Percentiles rank a stretch among this genome's conserved stretches.
These are phyloP conservation scores for Trichoderma arundinaceum DNA, from an alignment of 2,329 filamentous ascomycete genomes.

Conservation along the genomic window DNA sequence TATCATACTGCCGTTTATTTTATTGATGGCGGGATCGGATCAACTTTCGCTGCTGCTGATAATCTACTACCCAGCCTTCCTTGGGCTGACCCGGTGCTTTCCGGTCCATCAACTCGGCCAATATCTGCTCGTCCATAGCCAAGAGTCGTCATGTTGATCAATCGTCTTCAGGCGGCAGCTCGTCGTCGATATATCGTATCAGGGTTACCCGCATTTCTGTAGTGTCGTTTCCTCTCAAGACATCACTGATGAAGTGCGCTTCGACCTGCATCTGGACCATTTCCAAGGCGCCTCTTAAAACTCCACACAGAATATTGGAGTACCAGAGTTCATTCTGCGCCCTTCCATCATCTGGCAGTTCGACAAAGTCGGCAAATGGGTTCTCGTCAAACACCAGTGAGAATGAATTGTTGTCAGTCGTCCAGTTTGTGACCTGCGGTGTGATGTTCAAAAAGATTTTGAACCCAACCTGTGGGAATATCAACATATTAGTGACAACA, in stretches of 20 bases:
- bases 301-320: conserved; percentile 94
- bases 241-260: conserved; percentile 92
- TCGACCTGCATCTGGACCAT: conserved; percentile 99
- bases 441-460: conserved; percentile 99
- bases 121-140: neutral
- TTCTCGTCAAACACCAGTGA: conserved; percentile 97
- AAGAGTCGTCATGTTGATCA: conserved; percentile 47
- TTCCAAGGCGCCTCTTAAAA: conserved; percentile 87
- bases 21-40: neutral
- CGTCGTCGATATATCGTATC: conserved; percentile 94
- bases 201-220: conserved; percentile 96
- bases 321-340: conserved; percentile 98
- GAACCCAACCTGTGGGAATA: conserved; percentile 77
- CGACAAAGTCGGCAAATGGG: conserved; percentile 94
- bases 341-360: conserved; percentile 91
- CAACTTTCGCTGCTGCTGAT: neutral
- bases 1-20: conserved; percentile 10
- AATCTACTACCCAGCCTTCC: neutral
- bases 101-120: neutral
- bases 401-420: conserved; percentile 93
- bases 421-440: conserved; percentile 93
- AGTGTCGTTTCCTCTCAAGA: conserved; percentile 89
- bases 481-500: conserved; percentile 34
- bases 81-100: neutral
- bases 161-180: conserved; percentile 95